Percentiles rank a stretch among this genome's conserved stretches.
Evolutionary conservation across 116 monocot genomes (phyloP).

Genomic region (Posidonia oceanica): DNA sequence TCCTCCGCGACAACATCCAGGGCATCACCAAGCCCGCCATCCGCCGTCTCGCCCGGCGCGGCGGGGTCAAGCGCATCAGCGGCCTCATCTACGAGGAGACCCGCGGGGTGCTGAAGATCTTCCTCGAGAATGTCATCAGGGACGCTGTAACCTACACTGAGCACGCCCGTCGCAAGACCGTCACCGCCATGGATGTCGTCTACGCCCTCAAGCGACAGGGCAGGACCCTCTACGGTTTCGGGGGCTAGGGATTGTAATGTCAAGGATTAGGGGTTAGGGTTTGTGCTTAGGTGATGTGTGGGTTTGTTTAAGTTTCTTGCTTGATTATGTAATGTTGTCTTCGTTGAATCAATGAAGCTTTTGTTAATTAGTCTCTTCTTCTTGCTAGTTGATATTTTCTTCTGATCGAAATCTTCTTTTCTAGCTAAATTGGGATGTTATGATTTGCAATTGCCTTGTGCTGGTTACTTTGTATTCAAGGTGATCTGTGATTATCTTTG

Average conservation of each 20-base stretch:
- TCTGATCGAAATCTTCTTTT: neutral
- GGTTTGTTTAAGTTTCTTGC: too few relatives aligned
- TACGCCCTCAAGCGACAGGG: conserved; percentile 94
- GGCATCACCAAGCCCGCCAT: conserved; percentile 65
- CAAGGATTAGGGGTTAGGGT: too few relatives aligned
- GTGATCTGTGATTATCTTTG: too few relatives aligned
- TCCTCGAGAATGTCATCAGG: conserved; percentile 76
- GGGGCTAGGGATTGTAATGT: conserved; percentile 23
- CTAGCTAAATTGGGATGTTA: neutral
- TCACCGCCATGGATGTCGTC: conserved; percentile 89
- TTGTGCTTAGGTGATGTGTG: too few relatives aligned
- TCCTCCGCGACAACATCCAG: conserved; percentile 57
- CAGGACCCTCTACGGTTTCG: conserved; percentile 77
- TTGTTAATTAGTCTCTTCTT: too few relatives aligned
- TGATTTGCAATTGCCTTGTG: too few relatives aligned
- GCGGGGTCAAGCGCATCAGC: conserved; percentile 33
- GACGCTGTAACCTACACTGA: conserved; percentile 71
- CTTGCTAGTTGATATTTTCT: too few relatives aligned
- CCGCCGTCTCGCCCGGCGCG: conserved; percentile 43
- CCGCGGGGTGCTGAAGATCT: conserved; percentile 65
- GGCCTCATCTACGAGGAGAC: conserved; percentile 59
- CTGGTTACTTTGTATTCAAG: too few relatives aligned
- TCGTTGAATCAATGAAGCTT: too few relatives aligned
- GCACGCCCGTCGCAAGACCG: conserved; percentile 80
- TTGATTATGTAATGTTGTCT: too few relatives aligned